Evolutionary conservation across 805 yeast species (phyloP).

Genomic region (Zygosaccharomyces rouxii): DNA sequence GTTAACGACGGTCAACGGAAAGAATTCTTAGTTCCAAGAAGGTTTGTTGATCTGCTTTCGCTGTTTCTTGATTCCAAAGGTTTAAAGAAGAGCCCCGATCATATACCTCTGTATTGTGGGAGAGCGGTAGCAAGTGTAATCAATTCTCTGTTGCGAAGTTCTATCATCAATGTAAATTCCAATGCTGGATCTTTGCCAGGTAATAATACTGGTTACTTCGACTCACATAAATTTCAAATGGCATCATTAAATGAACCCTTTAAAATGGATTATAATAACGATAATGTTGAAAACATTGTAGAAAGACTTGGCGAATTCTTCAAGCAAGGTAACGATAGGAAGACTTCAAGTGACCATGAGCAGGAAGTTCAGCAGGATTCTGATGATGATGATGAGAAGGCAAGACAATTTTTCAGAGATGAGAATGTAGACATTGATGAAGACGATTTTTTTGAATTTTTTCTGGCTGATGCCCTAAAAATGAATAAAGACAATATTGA

Average conservation of each 20-base stretch:
- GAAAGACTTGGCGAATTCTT: constrained; percentile 11
- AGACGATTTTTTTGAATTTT: constrained; percentile 67
- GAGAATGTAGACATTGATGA: constrained; percentile 49
- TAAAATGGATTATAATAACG: not conserved
- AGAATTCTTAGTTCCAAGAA: constrained; percentile 12
- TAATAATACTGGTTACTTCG: not conserved
- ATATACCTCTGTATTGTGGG: constrained; percentile 15
- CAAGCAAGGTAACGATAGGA: constrained; percentile 1
- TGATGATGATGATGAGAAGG: constrained; percentile 28
- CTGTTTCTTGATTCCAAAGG: constrained; percentile 13
- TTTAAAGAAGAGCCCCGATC: constrained; percentile 5
- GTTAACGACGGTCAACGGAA: not conserved
- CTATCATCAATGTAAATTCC: not conserved
- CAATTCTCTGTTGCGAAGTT: constrained; percentile 3
- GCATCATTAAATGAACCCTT: not conserved
- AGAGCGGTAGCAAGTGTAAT: constrained; percentile 12
- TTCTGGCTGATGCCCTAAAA: constrained; percentile 51
- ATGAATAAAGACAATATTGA: constrained; percentile 45
- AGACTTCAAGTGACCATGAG: not conserved
- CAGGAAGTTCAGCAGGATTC: constrained; percentile 14
- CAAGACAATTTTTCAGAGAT: constrained; percentile 28
- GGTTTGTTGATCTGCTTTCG: constrained; percentile 19
- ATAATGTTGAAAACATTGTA: constrained; percentile 15
- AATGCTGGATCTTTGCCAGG: not conserved
- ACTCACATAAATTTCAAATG: not conserved